Base-by-base conservation (phyloP, 208 protist genomes). In the Kentomonas sorsogonicus region DNA sequence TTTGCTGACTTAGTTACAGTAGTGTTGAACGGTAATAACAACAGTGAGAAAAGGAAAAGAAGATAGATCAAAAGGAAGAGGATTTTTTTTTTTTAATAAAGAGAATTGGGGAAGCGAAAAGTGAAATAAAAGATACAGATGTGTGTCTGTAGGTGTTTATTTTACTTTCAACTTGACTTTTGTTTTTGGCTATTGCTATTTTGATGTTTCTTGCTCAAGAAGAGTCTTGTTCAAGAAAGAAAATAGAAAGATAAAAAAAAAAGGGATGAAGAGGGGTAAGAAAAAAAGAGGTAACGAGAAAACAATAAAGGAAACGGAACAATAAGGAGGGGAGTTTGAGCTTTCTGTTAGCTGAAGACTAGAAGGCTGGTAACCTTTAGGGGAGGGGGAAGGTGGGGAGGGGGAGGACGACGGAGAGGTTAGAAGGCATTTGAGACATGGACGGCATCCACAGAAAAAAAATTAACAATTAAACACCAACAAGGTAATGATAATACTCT, bases 191-290 rank as follows among this genome's bases (percentile, higher is more conserved):
- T 47, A 20, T 15, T 47, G 5, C 16, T 27, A 47, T 5, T 11
- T 5, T 5, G 15, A 5, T 47, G 7, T 20, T 41, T 11, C n/a
- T 61, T 22, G 5, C 23, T 52, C 39, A n/a, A 34, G 27, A 58
- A n/a, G n/a, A n/a, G n/a, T n/a, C n/a, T n/a, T n/a, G n/a, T n/a
- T n/a, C n/a, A n/a, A n/a, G n/a, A 51, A 29, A 50, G 25, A 59
- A 45, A 54, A 47, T 57, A 16, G 23, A 62, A 63, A 50, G 27
- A 23, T 48, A 48, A 63, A 55, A 50, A 45, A 39, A 51, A 60
- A 3, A 65, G n/a, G 51, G 50, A 23, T 22, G 39, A 10, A 65
- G 36, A 27, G 9, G 3, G 13, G 29, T 43, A 51, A 45, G 9
- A 33, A 57, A 51, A 27, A 41, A 57, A 55, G 15, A 16, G 46